A percentile compares a stretch with the other conserved stretches of the same genome.
phyloP scores from a whole-genome alignment of 768 basidiomycete genomes.

The Candolleomyces eurysporus region DNA sequence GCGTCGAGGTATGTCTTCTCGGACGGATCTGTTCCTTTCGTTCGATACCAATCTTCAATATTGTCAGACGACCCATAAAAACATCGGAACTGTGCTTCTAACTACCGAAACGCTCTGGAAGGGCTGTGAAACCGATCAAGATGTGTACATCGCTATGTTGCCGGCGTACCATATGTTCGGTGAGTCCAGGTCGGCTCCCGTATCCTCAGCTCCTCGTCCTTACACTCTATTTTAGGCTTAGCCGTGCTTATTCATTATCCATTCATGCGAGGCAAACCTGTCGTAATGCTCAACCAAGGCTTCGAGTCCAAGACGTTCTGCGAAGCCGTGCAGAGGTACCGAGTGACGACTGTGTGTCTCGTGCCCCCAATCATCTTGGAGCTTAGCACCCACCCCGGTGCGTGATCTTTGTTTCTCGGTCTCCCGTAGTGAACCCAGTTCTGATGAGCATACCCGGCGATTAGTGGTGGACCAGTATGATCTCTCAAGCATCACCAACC shows the following conservation, averaged over 20 bases:
- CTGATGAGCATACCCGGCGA: background rate
- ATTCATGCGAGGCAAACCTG: conserved; percentile 35
- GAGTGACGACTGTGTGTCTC: conserved; percentile 42
- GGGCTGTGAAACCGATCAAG: conserved; percentile 28
- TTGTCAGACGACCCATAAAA: conserved; percentile 23
- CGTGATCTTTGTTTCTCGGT: conserved; percentile 11
- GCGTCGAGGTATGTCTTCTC: conserved; percentile 15
- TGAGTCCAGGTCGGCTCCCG: conserved; percentile 1
- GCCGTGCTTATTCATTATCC: conserved; percentile 45
- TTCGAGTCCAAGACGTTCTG: conserved; percentile 58
- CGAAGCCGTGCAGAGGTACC: conserved; percentile 50
- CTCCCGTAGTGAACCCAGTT: too few species aligned
- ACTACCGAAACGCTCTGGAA: conserved; percentile 37
- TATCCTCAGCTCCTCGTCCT: background rate
- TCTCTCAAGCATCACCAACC: conserved; percentile 43
- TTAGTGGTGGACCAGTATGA: conserved; percentile 50
- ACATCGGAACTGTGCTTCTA: conserved; percentile 44
- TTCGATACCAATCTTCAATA: background rate
- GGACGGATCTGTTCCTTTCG: background rate
- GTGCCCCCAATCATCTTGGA: conserved; percentile 68
- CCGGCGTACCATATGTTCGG: conserved; percentile 35
- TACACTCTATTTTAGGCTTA: conserved; percentile 22
- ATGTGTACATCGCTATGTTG: conserved; percentile 48
- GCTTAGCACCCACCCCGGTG: conserved; percentile 52
- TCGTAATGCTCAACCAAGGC: conserved; percentile 42